Evolutionary conservation across 129 eudicot species (phyloP).

Genomic region (Deinandra increscens): DNA sequence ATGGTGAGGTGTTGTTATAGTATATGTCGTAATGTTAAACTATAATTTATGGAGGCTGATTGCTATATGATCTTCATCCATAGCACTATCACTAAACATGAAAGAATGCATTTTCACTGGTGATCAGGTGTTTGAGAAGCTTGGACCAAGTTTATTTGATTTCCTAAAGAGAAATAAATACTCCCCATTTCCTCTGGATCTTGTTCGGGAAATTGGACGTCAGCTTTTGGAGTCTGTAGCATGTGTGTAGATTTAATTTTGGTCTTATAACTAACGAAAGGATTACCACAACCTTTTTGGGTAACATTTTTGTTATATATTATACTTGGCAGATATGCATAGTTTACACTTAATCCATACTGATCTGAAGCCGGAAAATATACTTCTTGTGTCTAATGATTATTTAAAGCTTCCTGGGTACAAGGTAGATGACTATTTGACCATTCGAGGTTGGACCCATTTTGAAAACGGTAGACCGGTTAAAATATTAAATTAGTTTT

Average conservation of each 20-base stretch:
- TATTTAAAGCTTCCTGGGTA: slow-evolving; percentile 71
- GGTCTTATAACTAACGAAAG: slow-evolving; percentile 37
- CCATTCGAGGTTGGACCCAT: slow-evolving; percentile 33
- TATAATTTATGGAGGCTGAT: slow-evolving; percentile 22
- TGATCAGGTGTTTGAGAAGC: slow-evolving; percentile 99
- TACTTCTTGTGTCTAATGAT: slow-evolving; percentile 81
- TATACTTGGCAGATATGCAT: slow-evolving; percentile 81
- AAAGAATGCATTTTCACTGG: slow-evolving; percentile 54
- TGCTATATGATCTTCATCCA: slow-evolving; percentile 29
- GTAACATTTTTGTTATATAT: slow-evolving; percentile 34
- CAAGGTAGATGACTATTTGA: slow-evolving; percentile 58
- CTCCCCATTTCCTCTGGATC: slow-evolving; percentile 87
- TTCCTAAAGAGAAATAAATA: slow-evolving; percentile 85
- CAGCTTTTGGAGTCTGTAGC: slow-evolving; percentile 99
- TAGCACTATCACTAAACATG: slow-evolving; percentile 35
- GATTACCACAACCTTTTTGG: slow-evolving; percentile 20
- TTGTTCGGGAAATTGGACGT: slow-evolving; percentile 97
- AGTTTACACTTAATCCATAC: slow-evolving; percentile 83
- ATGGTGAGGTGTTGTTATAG: slow-evolving; percentile 7
- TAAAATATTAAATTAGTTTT: slow-evolving; percentile 29
- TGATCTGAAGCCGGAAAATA: slow-evolving; percentile 98
- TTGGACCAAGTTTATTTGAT: slow-evolving; percentile 99
- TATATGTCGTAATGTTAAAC: slow-evolving; percentile 9
- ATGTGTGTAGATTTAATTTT: slow-evolving; percentile 79
- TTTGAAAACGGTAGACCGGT: slow-evolving; percentile 24